These are phyloP conservation scores for Pestalotiopsis sp. DNA, from an alignment of 2,329 filamentous ascomycete species.

Conservation along the genomic window DNA sequence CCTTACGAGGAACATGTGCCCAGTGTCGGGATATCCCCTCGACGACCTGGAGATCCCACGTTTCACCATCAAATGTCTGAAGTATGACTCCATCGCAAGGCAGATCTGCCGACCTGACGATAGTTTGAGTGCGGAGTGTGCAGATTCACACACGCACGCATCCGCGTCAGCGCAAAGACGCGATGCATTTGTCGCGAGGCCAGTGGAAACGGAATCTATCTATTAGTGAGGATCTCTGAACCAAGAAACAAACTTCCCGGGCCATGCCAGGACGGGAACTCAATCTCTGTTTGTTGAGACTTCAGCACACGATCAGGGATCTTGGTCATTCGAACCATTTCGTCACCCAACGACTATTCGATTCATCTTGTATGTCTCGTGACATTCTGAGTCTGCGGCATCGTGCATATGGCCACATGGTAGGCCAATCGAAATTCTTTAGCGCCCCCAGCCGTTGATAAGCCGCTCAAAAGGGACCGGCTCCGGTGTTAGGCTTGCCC, in stretches of 20 bases:
- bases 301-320: background rate
- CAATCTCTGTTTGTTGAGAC: background rate
- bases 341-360: background rate
- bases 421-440: background rate
- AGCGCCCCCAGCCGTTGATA: background rate
- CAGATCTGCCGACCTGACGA: background rate
- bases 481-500: background rate
- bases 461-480: background rate
- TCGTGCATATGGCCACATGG: background rate
- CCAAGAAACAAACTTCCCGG: background rate
- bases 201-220: background rate
- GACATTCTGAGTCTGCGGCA: background rate
- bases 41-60: background rate
- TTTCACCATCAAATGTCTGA: background rate
- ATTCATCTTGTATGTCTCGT: background rate
- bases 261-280: background rate
- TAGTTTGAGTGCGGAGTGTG: background rate
- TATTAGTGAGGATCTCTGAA: background rate
- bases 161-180: background rate
- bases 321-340: background rate
- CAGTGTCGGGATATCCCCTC: background rate
- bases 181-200: background rate
- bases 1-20: background rate
- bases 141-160: background rate
- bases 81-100: background rate